Conservation (phyloP, 768 basidiomycete species). For the Lyophyllum shimeji region DNA sequence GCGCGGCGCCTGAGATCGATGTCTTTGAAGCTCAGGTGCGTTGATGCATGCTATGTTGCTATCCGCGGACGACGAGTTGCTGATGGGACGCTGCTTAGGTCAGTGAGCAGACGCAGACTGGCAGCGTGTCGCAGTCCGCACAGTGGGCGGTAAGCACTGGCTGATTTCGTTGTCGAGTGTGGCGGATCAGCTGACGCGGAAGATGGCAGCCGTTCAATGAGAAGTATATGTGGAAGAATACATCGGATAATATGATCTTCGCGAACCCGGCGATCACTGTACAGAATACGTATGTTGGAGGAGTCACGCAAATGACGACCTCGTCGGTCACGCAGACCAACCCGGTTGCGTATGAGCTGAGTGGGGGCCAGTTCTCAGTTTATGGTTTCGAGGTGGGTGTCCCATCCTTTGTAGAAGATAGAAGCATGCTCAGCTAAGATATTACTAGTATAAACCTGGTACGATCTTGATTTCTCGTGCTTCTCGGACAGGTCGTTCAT, state of each 20-base stretch:
- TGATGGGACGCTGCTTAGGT: slow-evolving; percentile 32
- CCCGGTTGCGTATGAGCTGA: slow-evolving; percentile 65
- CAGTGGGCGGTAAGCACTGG: slow-evolving; percentile 70
- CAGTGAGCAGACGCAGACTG: slow-evolving; percentile 40
- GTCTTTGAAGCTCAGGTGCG: slow-evolving; percentile 78
- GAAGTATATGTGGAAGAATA: slow-evolving; percentile 68
- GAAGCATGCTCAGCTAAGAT: not conserved
- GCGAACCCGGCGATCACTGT: slow-evolving; percentile 49
- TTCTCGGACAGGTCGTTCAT: slow-evolving; percentile 5
- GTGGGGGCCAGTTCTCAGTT: slow-evolving; percentile 57
- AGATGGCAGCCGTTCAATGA: slow-evolving; percentile 69
- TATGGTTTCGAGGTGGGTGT: slow-evolving; percentile 75
- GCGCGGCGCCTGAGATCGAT: slow-evolving; percentile 89
- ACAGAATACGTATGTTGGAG: slow-evolving; percentile 68
- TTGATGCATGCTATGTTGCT: not conserved
- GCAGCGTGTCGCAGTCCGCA: slow-evolving; percentile 78
- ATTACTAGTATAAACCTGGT: slow-evolving; percentile 41
- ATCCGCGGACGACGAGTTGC: no score
- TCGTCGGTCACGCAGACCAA: slow-evolving; percentile 71
- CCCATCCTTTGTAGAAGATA: not conserved
- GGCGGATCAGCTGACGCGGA: not conserved
- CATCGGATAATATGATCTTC: slow-evolving; percentile 57
- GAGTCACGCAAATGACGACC: slow-evolving; percentile 74
- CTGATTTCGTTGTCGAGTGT: not conserved
- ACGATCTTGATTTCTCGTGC: not conserved